These are phyloP conservation scores for Botryobasidium botryosum DNA, from an alignment of 768 basidiomycete species.

Conservation along the genomic window DNA sequence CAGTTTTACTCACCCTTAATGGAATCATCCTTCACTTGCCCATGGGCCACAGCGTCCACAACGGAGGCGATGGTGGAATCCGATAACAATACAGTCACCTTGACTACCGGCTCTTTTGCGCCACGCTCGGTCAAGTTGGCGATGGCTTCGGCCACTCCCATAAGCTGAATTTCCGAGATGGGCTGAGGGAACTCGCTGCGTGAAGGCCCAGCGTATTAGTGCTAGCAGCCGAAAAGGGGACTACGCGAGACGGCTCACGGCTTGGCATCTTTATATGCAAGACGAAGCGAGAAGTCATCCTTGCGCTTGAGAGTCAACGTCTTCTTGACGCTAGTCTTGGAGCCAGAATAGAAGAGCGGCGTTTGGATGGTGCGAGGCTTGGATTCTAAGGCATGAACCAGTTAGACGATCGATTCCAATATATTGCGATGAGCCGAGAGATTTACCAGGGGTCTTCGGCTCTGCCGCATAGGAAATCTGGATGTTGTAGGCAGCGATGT, in stretches of 20 bases:
- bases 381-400: too few species aligned
- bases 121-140: conserved; percentile 72
- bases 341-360: conserved; percentile 57
- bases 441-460: conserved; percentile 29
- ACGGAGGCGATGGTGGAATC: conserved; percentile 78
- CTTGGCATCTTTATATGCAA: conserved; percentile 57
- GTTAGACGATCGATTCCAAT: too few species aligned
- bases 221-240: neutral
- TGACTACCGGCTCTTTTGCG: conserved; percentile 67
- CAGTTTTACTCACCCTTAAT: conserved; percentile 37
- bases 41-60: conserved; percentile 59
- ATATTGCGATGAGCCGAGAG: too few species aligned
- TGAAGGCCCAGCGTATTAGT: conserved; percentile 3
- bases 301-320: conserved; percentile 71
- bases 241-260: conserved; percentile 29
- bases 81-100: conserved; percentile 65
- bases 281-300: conserved; percentile 61
- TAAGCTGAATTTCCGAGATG: conserved; percentile 55
- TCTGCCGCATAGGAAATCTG: conserved; percentile 64
- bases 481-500: conserved; percentile 56
- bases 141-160: conserved; percentile 57
- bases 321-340: conserved; percentile 69
- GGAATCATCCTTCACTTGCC: conserved; percentile 68
- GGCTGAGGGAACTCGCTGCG: conserved; percentile 52
- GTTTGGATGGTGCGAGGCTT: conserved; percentile 62